phyloP scores from a whole-genome alignment of 345 rosid genomes.

The Heritiera littoralis region DNA sequence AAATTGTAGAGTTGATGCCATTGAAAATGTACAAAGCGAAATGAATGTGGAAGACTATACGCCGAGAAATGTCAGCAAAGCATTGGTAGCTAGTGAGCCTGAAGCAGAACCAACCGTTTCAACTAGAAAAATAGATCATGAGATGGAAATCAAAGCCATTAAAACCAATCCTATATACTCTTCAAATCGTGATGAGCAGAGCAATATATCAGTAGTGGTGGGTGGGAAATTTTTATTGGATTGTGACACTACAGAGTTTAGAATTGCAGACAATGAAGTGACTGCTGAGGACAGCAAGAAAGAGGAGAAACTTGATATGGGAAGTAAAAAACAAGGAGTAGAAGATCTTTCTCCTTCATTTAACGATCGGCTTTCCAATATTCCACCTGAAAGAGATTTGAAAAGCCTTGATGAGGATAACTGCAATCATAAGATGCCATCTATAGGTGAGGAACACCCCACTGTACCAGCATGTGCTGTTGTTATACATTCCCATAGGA shows the following conservation, averaged over 20 bases:
- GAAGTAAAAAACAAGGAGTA: slow-evolving; percentile 12
- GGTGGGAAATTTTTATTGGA: slow-evolving; percentile 20
- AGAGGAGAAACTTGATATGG: slow-evolving; percentile 27
- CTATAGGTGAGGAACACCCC: slow-evolving; percentile 26
- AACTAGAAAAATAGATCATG: slow-evolving; percentile 23
- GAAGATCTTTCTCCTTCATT: slow-evolving; percentile 20
- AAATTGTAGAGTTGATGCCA: slow-evolving; percentile 12
- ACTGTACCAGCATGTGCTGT: slow-evolving; percentile 21
- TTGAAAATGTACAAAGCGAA: slow-evolving; percentile 22
- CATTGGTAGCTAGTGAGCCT: slow-evolving; percentile 28
- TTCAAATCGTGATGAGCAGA: slow-evolving; percentile 31
- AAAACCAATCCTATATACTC: slow-evolving; percentile 6
- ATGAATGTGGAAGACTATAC: slow-evolving; percentile 6
- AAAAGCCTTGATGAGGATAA: slow-evolving; percentile 28
- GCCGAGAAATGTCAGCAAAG: slow-evolving; percentile 15
- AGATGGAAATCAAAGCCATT: slow-evolving; percentile 22
- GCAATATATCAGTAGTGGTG: slow-evolving; percentile 9
- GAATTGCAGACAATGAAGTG: slow-evolving; percentile 23
- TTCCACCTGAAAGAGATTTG: slow-evolving; percentile 32
- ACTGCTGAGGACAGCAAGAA: slow-evolving; percentile 25
- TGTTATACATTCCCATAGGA: slow-evolving; percentile 20
- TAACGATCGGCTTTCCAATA: slow-evolving; percentile 16
- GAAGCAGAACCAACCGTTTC: slow-evolving; percentile 26
- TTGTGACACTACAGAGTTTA: slow-evolving; percentile 7
- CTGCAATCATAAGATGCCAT: slow-evolving; percentile 28